Evolutionary conservation across 495 filamentous ascomycete genomes (phyloP).

Genomic region (Hypoxylon fuscum): DNA sequence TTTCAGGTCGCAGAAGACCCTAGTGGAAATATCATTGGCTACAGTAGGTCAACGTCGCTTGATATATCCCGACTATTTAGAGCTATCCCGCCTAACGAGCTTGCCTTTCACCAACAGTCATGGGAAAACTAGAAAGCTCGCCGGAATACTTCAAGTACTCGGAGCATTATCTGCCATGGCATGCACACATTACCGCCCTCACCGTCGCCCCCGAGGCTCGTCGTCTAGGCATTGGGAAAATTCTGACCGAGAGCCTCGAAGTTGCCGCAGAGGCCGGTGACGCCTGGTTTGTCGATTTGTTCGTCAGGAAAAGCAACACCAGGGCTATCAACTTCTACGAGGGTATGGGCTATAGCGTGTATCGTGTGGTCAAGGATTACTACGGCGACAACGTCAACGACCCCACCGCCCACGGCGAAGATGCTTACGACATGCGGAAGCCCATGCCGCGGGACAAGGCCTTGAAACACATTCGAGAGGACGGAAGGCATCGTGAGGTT

Average conservation of each 20-base stretch:
- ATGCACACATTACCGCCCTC: constrained; percentile 96
- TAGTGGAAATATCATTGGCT: constrained; percentile 85
- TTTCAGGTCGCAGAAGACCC: constrained; percentile 87
- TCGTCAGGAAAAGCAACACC: constrained; percentile 87
- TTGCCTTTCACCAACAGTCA: constrained; percentile 65
- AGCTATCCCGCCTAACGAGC: constrained; percentile 21
- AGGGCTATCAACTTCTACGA: constrained; percentile 88
- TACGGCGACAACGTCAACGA: constrained; percentile 80
- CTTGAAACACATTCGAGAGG: constrained; percentile 76
- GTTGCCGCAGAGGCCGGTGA: constrained; percentile 77
- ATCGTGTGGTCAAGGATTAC: constrained; percentile 86
- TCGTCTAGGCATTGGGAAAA: constrained; percentile 83
- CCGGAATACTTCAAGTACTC: constrained; percentile 74
- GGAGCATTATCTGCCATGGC: constrained; percentile 92
- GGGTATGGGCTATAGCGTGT: constrained; percentile 88
- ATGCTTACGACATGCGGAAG: constrained; percentile 97
- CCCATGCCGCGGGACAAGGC: constrained; percentile 84
- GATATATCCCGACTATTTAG: constrained; percentile 1
- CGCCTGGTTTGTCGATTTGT: constrained; percentile 96
- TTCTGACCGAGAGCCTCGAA: constrained; percentile 81
- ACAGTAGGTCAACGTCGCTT: constrained; percentile 70
- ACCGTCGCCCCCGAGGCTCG: constrained; percentile 89
- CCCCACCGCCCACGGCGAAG: constrained; percentile 69
- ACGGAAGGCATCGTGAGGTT: constrained; percentile 85
- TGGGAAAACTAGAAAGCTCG: constrained; percentile 94